Conservation (phyloP, 148 eudicot species). For the Chenopodium album region DNA sequence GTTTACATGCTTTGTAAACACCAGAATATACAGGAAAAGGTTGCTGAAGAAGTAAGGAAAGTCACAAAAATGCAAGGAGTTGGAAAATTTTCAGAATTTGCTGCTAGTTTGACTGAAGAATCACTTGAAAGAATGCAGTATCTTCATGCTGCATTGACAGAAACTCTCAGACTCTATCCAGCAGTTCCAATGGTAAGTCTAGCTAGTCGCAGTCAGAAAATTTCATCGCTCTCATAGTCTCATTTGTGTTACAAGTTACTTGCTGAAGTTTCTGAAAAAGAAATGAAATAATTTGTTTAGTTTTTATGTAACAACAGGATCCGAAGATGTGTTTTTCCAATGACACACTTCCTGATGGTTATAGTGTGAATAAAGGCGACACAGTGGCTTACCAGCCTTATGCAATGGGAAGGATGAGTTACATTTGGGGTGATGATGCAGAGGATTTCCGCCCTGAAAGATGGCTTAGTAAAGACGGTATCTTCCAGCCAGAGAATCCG, state of each 20-base stretch:
- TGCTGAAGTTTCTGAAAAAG: not conserved
- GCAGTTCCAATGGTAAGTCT: conserved; percentile 72
- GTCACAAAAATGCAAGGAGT: conserved; percentile 20
- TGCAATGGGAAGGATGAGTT: conserved; percentile 86
- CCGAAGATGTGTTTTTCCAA: conserved; percentile 62
- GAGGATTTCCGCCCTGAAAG: conserved; percentile 65
- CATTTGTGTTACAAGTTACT: not conserved
- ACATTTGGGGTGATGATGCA: conserved; percentile 82
- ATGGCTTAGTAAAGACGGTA: conserved; percentile 72
- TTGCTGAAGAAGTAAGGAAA: conserved; percentile 50
- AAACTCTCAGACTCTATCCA: conserved; percentile 81
- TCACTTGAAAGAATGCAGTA: conserved; percentile 81
- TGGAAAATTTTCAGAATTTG: conserved; percentile 31
- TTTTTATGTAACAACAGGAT: conserved; percentile 33
- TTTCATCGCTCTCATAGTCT: not conserved
- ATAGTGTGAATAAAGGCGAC: conserved; percentile 69
- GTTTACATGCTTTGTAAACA: conserved; percentile 68
- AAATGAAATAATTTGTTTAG: not conserved
- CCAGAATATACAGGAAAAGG: conserved; percentile 53
- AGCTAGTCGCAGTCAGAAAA: not conserved
- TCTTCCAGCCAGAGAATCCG: conserved; percentile 64
- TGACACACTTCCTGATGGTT: conserved; percentile 78
- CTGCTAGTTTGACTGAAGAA: conserved; percentile 44
- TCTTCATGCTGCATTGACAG: conserved; percentile 71
- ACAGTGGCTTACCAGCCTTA: conserved; percentile 65